These are phyloP conservation scores for Pseudogymnoascus pannorum DNA, from an alignment of 2,329 filamentous ascomycete genomes.

Conservation along the genomic window DNA sequence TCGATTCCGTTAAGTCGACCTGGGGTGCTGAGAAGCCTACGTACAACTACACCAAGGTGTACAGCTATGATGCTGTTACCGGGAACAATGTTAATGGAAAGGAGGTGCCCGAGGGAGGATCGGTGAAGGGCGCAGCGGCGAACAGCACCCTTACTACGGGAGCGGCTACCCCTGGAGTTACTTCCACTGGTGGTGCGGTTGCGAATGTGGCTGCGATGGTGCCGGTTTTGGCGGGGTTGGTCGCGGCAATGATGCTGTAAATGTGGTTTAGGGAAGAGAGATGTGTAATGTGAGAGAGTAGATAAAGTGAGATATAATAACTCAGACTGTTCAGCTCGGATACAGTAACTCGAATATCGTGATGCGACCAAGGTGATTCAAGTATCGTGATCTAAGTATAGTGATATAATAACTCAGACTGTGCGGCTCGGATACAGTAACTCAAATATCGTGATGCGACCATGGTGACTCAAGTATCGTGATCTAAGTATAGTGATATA, in stretches of 20 bases:
- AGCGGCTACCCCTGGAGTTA: background rate
- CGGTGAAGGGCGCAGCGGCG: background rate
- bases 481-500: no score
- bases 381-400: no score
- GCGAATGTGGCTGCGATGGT: background rate
- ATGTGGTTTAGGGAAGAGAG: background rate
- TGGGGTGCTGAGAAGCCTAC: constrained; percentile 17
- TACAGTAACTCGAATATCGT: background rate
- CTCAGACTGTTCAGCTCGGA: background rate
- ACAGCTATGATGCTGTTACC: constrained; percentile 17
- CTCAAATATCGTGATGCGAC: no score
- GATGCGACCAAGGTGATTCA: no score
- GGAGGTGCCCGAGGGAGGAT: background rate
- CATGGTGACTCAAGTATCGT: no score
- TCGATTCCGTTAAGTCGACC: constrained; percentile 13
- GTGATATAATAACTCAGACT: no score
- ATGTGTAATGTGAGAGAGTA: background rate
- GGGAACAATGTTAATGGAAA: constrained; percentile 14
- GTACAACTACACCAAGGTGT: constrained; percentile 18
- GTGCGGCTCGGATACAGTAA: no score
- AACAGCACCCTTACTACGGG: background rate
- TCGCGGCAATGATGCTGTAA: background rate
- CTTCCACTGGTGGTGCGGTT: background rate
- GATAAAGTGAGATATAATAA: background rate
- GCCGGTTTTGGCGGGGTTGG: background rate